Evolutionary conservation across 306 rosid species (phyloP).

Genomic region (Trifolium dubium): DNA sequence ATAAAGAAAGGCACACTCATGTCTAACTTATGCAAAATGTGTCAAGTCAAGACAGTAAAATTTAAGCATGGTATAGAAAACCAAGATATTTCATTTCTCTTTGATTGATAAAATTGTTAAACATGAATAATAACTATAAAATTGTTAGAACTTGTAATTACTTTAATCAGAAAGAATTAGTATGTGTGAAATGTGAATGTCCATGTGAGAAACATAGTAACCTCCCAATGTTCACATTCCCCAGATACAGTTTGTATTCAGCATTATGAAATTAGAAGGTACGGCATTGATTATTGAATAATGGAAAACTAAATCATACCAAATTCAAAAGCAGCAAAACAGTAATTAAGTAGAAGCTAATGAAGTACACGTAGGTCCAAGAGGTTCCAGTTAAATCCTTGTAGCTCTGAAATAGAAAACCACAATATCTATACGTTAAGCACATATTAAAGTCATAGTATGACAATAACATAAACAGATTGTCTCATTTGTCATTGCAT

Average conservation of each 20-base stretch:
- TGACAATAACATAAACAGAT: constrained; percentile 26
- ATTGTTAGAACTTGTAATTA: constrained; percentile 20
- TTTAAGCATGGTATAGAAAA: constrained; percentile 24
- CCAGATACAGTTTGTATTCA: constrained; percentile 19
- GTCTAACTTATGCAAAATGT: constrained; percentile 18
- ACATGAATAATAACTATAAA: constrained; percentile 19
- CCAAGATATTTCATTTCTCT: constrained; percentile 26
- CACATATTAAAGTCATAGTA: constrained; percentile 22
- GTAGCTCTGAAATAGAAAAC: constrained; percentile 77
- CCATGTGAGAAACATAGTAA: constrained; percentile 15
- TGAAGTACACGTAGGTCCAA: constrained; percentile 73
- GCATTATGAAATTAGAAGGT: background rate
- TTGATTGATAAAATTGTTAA: constrained; percentile 9
- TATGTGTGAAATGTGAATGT: background rate
- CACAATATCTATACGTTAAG: constrained; percentile 29
- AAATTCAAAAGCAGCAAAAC: constrained; percentile 87
- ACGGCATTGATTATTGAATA: background rate
- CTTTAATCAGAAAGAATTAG: constrained; percentile 8
- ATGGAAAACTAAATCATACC: constrained; percentile 55
- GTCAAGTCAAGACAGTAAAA: background rate
- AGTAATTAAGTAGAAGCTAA: constrained; percentile 87
- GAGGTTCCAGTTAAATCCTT: constrained; percentile 77
- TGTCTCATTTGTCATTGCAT: constrained; percentile 19
- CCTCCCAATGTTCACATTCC: constrained; percentile 29
- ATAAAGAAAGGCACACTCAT: constrained; percentile 41